These are phyloP conservation scores for Ophiostoma fasciatum DNA, from an alignment of 2,329 filamentous ascomycete genomes.

Conservation along the genomic window DNA sequence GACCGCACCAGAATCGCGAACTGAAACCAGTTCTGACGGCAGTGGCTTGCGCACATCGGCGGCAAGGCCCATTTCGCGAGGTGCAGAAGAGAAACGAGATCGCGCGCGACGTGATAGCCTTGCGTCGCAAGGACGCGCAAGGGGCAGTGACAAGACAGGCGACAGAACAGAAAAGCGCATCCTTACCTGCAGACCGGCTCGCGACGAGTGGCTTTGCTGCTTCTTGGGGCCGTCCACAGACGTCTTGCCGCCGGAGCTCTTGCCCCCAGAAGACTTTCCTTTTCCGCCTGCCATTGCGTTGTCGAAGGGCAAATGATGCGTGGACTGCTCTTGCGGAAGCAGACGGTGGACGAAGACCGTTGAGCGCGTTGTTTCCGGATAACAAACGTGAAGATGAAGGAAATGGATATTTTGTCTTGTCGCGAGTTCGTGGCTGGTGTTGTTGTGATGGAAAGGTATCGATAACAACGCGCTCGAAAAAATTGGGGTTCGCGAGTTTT, in stretches of 20 bases:
- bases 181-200: conserved; percentile 88
- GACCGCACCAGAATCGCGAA: too few species aligned
- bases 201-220: conserved; percentile 88
- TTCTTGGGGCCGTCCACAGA: conserved; percentile 59
- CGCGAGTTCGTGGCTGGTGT: not conserved
- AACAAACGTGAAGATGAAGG: not conserved
- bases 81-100: too few species aligned
- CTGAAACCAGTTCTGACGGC: too few species aligned
- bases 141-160: conserved; percentile 5
- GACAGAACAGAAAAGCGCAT: conserved; percentile 7
- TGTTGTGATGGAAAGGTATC: conserved; percentile 5
- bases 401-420: not conserved
- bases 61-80: too few species aligned
- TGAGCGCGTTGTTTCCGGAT: too few species aligned
- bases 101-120: too few species aligned
- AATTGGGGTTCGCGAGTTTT: conserved; percentile 1
- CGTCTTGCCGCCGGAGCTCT: conserved; percentile 69
- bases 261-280: conserved; percentile 83
- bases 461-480: conserved; percentile 2
- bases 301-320: conserved; percentile 7
- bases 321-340: too few species aligned
- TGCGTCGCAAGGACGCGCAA: conserved; percentile 13
- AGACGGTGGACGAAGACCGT: too few species aligned
- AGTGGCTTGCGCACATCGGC: too few species aligned
- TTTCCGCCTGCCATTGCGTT: conserved; percentile 64